A percentile compares a stretch with the other conserved stretches of the same genome.
Conservation (phyloP, 2,329 filamentous ascomycete species). For the Fonsecaea monophora region DNA sequence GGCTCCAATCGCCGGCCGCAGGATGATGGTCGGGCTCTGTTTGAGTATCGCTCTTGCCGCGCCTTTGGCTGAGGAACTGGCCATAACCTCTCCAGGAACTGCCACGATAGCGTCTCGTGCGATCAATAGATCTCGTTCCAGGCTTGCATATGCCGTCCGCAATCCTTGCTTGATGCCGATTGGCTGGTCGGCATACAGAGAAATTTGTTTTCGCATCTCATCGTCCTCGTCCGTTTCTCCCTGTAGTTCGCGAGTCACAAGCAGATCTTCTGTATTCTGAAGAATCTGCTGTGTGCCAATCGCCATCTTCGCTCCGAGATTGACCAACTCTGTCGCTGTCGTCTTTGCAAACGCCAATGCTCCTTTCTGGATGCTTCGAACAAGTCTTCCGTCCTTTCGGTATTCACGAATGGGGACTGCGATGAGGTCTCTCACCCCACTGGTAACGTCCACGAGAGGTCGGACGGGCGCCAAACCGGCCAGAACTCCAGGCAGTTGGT, state of each 20-base stretch:
- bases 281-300: constrained; percentile 94
- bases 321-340: constrained; percentile 92
- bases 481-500: constrained; percentile 87
- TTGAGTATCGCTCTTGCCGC: constrained; percentile 79
- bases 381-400: constrained; percentile 87
- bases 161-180: constrained; percentile 86
- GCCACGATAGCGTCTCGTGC: constrained; percentile 92
- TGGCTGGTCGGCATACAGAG: constrained; percentile 92
- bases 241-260: constrained; percentile 58
- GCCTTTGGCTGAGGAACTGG: constrained; percentile 79
- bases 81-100: constrained; percentile 88
- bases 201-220: constrained; percentile 79
- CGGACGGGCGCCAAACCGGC: constrained; percentile 89
- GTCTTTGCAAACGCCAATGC: constrained; percentile 88
- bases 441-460: constrained; percentile 87
- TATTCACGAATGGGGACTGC: constrained; percentile 92
- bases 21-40: constrained; percentile 89
- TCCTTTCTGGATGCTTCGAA: constrained; percentile 91
- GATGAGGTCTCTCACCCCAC: constrained; percentile 83
- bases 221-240: constrained; percentile 69
- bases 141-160: constrained; percentile 78
- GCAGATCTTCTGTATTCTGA: constrained; percentile 82
- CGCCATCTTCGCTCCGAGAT: constrained; percentile 89
- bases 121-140: constrained; percentile 84
- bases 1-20: constrained; percentile 87